A percentile compares a stretch with the other conserved stretches of the same genome.
phyloP scores from a whole-genome alignment of 2,329 filamentous ascomycete species.

The Mariannaea elegans region DNA sequence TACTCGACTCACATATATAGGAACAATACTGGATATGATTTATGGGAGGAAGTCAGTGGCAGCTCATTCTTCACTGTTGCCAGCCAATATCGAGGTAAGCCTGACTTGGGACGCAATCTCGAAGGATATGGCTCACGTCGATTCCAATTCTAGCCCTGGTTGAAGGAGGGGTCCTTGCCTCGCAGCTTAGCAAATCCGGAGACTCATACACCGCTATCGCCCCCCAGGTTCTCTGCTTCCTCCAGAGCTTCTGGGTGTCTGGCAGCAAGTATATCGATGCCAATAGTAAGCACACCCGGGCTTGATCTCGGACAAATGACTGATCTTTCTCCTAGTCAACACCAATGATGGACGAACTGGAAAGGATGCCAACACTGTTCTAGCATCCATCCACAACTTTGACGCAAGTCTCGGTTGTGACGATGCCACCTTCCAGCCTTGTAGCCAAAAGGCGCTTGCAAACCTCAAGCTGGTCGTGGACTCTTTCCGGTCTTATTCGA shows the following conservation, averaged over 20 bases:
- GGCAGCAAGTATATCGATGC: slow-evolving; percentile 69
- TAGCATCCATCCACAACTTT: slow-evolving; percentile 73
- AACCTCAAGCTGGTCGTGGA: slow-evolving; percentile 82
- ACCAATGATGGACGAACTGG: slow-evolving; percentile 68
- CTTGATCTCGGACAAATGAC: too few species aligned
- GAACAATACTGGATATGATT: slow-evolving; percentile 73
- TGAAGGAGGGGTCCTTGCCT: slow-evolving; percentile 73
- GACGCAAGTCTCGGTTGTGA: slow-evolving; percentile 74
- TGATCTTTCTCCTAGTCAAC: slow-evolving; percentile 53
- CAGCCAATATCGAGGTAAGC: slow-evolving; percentile 70
- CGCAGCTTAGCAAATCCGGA: slow-evolving; percentile 68
- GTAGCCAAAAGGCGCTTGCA: slow-evolving; percentile 72
- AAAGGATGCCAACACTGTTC: slow-evolving; percentile 76
- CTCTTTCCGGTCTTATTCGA: slow-evolving; percentile 76
- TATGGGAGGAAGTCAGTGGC: slow-evolving; percentile 84
- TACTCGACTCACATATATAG: slow-evolving; percentile 33
- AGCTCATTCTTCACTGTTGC: slow-evolving; percentile 83
- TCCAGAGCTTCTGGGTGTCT: slow-evolving; percentile 77
- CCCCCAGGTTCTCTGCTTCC: slow-evolving; percentile 76
- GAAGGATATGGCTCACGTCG: too few species aligned
- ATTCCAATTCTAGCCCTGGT: slow-evolving; percentile 56
- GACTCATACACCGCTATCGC: slow-evolving; percentile 70
- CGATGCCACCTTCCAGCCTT: slow-evolving; percentile 79
- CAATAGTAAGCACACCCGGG: slow-evolving; percentile 65
- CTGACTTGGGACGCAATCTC: too few species aligned